Conservation (phyloP, 305 asterid genomes). For the Vinca major region DNA sequence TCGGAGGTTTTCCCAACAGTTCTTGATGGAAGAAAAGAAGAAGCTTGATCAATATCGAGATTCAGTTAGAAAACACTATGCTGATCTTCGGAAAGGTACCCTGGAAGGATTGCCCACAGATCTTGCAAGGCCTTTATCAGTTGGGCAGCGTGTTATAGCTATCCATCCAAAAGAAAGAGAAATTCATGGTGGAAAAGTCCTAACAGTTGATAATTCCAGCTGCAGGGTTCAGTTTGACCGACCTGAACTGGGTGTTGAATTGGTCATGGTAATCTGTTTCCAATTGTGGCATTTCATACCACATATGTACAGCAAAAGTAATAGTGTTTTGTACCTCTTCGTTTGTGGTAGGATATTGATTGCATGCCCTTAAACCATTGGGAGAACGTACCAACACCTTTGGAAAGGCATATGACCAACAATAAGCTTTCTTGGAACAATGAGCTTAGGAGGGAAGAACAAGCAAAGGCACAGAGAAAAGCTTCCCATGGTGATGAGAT, state of each 20-base stretch:
- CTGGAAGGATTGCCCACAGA: constrained; percentile 81
- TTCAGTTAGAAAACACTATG: constrained; percentile 76
- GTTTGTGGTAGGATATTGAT: constrained; percentile 63
- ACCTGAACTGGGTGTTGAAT: constrained; percentile 82
- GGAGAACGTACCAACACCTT: constrained; percentile 57
- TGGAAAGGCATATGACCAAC: constrained; percentile 38
- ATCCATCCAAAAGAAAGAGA: constrained; percentile 88
- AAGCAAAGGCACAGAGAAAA: constrained; percentile 29
- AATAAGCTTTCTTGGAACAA: constrained; percentile 48
- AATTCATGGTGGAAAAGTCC: constrained; percentile 76
- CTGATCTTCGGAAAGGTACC: constrained; percentile 69
- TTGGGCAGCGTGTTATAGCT: constrained; percentile 84
- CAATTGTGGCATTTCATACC: background rate
- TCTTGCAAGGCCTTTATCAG: constrained; percentile 81
- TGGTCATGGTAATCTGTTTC: constrained; percentile 55
- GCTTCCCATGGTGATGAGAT: constrained; percentile 29
- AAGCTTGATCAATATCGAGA: constrained; percentile 78
- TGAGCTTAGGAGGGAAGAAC: constrained; percentile 46
- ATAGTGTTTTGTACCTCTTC: constrained; percentile 5
- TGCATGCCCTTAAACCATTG: constrained; percentile 80
- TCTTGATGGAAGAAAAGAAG: constrained; percentile 85
- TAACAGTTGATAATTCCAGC: constrained; percentile 78
- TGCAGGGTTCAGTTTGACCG: constrained; percentile 88
- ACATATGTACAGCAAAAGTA: background rate
- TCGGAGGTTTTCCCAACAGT: constrained; percentile 80